Evolutionary conservation across 1,284 basidiomycete genomes (phyloP), one percentile per base, ranked within the genome.

Genomic region (Cutaneotrichosporon arboriforme): DNA sequence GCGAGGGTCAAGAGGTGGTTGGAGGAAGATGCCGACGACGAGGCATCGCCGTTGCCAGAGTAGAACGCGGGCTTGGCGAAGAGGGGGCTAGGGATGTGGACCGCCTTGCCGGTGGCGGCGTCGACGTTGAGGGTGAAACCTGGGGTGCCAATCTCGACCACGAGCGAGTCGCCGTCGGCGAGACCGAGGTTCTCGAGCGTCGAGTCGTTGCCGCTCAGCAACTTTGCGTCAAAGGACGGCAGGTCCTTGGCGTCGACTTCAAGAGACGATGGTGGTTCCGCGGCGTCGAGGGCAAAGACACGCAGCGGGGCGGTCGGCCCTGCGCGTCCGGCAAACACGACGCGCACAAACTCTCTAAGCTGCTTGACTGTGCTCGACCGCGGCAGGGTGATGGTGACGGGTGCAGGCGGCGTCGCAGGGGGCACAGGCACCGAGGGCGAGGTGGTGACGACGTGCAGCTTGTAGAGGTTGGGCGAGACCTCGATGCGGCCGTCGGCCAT

Each of bases 391-490:
- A 60, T 46, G 13, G 49, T n/a, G 21, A 51, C 13, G 8, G 53
- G 51, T 0, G 49, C 37, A 9, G 49, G 41, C 1, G 55, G 55
- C 12, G 42, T 18, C 1, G 59, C 52, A 2, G 59, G 54, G 1
- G 59, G 55, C 4, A 60, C 51, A 14, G 58, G 52, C 20, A 60
- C 38, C 7, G 52, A 39, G 0, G 45, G 43, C 15, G 35, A n/a
- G 3, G 45, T 18, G 10, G 44, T 23, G 18, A 78, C 62, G 31
- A 70, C 58, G 65, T 86, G 81, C 23, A 85, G 80, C 55, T 80
- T 81, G 66, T 93, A 78, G 34, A 78, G 77, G 2, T 85, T 84
- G 15, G 91, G 90, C 51, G 82, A 81, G 46, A 94, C 80, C 73
- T 97, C 91, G 55, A 97, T 76, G n/a, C 61, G 61, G 1, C 62